Evolutionary conservation across 352 stramenopile species (phyloP), one percentile per base, ranked within the genome.

Genomic region (Achlya hypogyna): DNA sequence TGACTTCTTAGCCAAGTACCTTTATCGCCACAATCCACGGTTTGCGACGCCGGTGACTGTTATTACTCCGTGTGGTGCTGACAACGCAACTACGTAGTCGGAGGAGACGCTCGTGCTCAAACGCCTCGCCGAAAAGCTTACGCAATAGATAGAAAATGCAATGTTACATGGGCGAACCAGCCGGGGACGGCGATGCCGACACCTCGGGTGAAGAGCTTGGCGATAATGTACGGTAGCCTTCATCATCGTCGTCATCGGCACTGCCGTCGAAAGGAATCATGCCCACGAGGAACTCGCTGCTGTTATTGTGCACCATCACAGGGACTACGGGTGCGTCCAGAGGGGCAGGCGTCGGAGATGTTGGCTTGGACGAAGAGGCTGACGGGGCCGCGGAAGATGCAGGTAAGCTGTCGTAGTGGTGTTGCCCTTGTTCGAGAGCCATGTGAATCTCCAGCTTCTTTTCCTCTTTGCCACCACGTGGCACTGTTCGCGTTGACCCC

Each of bases 1-100:
- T 8, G 75, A 90, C 69, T 79, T 89, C 64, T 69, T 90, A 27
- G 80, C 81, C 51, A 78, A 75, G 29, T 90, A 79, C 67, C 70
- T 92, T 34, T 69, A 86, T 40, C 78, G 83, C 16, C 77, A 86
- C 29, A 91, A 91, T 51, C 78, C 80, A n/a, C 71, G 73, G 23
- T 74, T 87, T 45, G 62, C 56, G 2, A 68, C 87, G 49, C 72
- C 72, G 20, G 83, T 89, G 70, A 5, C 79, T 74, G 25, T 38
- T 58, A 51, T 47, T 14, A 23, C 25, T 32, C 20, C 25, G 16
- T 49, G 23, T 62, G 5, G n/a, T 32, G 12, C 20, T n/a, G 43
- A 1, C 9, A 56, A n/a, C 14, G 9, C 8, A 18, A 5, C 14
- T 34, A 14, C 2, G n/a, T 66, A 66, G 59, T 35, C 59, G 43